Conservation (phyloP, 2,329 filamentous ascomycete genomes). For the Clarireedia monteithiana region DNA sequence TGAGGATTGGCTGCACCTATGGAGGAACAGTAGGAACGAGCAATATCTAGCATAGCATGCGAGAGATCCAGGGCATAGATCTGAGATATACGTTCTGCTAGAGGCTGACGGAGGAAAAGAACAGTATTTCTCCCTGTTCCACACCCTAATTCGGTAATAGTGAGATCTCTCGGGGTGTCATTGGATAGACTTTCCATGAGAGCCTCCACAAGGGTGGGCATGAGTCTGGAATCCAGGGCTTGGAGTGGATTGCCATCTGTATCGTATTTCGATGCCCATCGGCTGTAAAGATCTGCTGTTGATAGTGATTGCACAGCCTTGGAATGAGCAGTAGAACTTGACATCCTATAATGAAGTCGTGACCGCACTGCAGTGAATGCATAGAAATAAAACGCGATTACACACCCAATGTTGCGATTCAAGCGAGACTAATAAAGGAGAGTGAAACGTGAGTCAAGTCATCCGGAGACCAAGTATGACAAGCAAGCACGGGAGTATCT, state of each 20-base stretch:
- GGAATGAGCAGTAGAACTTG: slow-evolving; percentile 12
- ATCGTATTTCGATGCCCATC: slow-evolving; percentile 50
- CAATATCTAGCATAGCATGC: slow-evolving; percentile 48
- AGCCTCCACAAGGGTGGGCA: slow-evolving; percentile 41
- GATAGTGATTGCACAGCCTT: slow-evolving; percentile 23
- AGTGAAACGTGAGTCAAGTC: no score
- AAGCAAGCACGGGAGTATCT: no score
- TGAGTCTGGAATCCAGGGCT: slow-evolving; percentile 50
- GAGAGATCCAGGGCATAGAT: slow-evolving; percentile 44
- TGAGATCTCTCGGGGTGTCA: slow-evolving; percentile 25
- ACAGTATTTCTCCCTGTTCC: slow-evolving; percentile 57
- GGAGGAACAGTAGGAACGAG: slow-evolving; percentile 26
- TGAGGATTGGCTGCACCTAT: neutral
- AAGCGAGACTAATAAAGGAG: no score
- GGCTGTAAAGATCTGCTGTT: slow-evolving; percentile 40
- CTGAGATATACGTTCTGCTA: slow-evolving; percentile 10
- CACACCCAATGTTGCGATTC: no score
- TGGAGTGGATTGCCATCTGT: slow-evolving; percentile 60
- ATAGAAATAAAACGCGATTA: no score
- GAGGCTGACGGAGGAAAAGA: slow-evolving; percentile 35
- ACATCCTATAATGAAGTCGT: neutral
- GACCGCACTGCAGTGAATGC: no score
- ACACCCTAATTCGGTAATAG: slow-evolving; percentile 51
- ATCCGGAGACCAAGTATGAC: no score
- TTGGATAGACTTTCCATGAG: slow-evolving; percentile 33